These are phyloP conservation scores for barley (Hordeum vulgare) DNA, from an alignment of 176 grass and related monocot genomes.

Conservation along the genomic window MorexV3_pseudomolecules_assembly NC_058522.1:417418549-417419048, in stretches of 20 bases:
- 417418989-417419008: constrained; percentile 65
- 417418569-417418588: neutral
- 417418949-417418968: constrained; percentile 75
- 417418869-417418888: constrained; percentile 89
- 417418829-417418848: neutral
- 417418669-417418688: neutral
- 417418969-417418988: constrained; percentile 70
- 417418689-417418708: neutral
- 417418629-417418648: neutral
- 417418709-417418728: neutral
- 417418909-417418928: constrained; percentile 85
- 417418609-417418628: neutral
- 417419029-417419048: neutral
- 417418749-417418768: neutral
- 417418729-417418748: neutral
- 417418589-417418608: neutral
- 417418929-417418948: constrained; percentile 76
- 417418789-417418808: neutral
- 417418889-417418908: constrained; percentile 98
- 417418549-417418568: neutral
- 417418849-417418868: constrained; percentile 31
- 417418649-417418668: neutral
- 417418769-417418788: neutral
- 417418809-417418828: neutral
- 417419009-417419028: constrained; percentile 70